These are phyloP conservation scores for Trypanosoma lewisi DNA, from an alignment of 208 protist species.

Conservation along the genomic window DNA sequence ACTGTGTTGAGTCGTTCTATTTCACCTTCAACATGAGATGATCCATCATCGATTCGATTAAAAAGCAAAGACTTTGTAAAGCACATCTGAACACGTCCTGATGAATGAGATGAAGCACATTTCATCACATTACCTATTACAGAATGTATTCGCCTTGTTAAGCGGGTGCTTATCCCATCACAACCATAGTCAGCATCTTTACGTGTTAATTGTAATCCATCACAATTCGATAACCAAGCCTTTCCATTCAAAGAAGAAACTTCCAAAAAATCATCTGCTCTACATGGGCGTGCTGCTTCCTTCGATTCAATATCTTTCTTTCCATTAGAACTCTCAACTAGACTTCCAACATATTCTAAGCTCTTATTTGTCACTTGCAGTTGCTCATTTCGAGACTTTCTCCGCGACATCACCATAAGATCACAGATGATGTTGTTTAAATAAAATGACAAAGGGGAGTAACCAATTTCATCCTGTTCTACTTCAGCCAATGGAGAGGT, in stretches of 20 bases:
- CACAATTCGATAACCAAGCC: neutral
- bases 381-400: neutral
- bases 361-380: neutral
- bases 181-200: no score
- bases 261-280: neutral
- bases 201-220: neutral
- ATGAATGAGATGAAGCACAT: neutral
- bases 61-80: neutral
- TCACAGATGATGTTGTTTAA: constrained; percentile 10
- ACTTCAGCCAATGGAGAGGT: neutral
- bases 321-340: neutral
- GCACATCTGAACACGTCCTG: constrained; percentile 3
- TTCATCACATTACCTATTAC: constrained; percentile 6
- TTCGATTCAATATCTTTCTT: neutral
- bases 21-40: neutral
- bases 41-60: neutral
- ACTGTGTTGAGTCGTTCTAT: neutral
- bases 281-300: neutral
- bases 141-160: neutral
- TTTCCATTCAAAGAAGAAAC: neutral
- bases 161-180: neutral
- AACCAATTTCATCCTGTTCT: constrained; percentile 12
- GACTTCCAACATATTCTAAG: neutral
- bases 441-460: constrained; percentile 16
- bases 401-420: neutral